Evolutionary conservation across 1,139 yeast genomes (phyloP), one percentile per base, ranked within the genome.

Genomic region (Saccharomyces hybrid): DNA sequence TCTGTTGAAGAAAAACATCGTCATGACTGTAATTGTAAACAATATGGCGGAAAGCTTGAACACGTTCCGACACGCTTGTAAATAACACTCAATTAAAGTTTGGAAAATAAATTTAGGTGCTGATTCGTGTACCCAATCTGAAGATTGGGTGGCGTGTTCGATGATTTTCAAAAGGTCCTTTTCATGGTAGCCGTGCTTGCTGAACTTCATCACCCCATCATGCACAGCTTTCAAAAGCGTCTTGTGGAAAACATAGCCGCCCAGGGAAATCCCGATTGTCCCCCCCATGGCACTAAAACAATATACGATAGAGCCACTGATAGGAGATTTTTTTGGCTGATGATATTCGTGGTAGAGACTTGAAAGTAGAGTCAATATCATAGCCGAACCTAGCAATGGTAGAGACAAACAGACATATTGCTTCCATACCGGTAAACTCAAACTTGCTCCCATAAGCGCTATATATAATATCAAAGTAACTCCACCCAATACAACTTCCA

Each of bases 101-200:
- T 72, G 67, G 57, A 71, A 77, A 47, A 78, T 76, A 59, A 74
- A 70, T 27, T 69, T 67, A 4, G 89, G 88, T 0, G 84, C 80
- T 2, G 62, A 64, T 16, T 69, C 63, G 42, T 75, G 70, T 28
- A 81, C 75, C 62, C 82, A 86, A 54, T 82, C 82, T 0, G 86
- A 78, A 52, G 80, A 81, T 51, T 78, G 78, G 46, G 79, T 69
- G 0, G 88, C 88, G 47, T 71, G 72, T 1, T 68, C 61, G 47
- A 85, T 81, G 47, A 83, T 76, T 7, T 72, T 62, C 4, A 68
- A 58, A 3, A 81, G 75, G 51, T 76, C 70, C 1, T 67, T 58
- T 23, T 67, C 64, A 47, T 74, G 60, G 52, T 78, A 69, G 34
- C 69, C 65, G 23, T 61, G 56, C 14, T 62, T 65, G 11, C 56